Percentiles rank a stretch among this genome's conserved stretches.
Evolutionary conservation across 345 rosid species (phyloP).

Genomic region (Lumnitzera littorea): DNA sequence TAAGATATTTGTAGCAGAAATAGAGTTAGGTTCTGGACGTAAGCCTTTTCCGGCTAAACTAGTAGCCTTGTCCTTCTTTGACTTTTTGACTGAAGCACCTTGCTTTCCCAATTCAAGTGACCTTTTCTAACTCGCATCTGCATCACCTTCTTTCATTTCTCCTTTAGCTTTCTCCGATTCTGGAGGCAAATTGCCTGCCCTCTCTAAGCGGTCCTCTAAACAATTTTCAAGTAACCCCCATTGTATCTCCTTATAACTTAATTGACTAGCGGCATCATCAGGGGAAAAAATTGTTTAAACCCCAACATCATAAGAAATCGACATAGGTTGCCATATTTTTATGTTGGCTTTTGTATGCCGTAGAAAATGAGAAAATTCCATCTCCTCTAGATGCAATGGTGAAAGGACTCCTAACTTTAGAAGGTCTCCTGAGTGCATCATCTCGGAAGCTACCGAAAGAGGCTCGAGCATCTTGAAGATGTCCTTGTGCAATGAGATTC

Average conservation of each 20-base stretch:
- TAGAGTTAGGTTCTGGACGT: conserved; percentile 52
- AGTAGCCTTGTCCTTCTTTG: conserved; percentile 76
- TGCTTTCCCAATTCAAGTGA: conserved; percentile 72
- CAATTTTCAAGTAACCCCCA: conserved; percentile 82
- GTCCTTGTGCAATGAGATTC: conserved; percentile 82
- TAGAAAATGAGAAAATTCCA: conserved; percentile 90
- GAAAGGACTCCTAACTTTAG: conserved; percentile 87
- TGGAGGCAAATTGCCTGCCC: conserved; percentile 55
- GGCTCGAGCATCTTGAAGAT: conserved; percentile 72
- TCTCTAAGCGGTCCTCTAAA: conserved; percentile 81
- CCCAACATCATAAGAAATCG: conserved; percentile 79
- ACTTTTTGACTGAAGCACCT: conserved; percentile 77
- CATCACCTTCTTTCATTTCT: conserved; percentile 75
- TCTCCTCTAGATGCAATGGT: conserved; percentile 95
- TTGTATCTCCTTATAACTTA: conserved; percentile 76
- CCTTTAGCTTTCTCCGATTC: conserved; percentile 80
- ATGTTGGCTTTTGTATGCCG: conserved; percentile 82
- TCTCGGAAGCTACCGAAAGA: conserved; percentile 73
- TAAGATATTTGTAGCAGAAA: conserved; percentile 34
- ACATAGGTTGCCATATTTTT: conserved; percentile 78
- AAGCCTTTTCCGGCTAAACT: conserved; percentile 56
- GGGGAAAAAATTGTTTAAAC: conserved; percentile 67
- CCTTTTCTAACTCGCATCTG: conserved; percentile 86
- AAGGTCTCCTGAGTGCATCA: conserved; percentile 79
- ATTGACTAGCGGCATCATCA: conserved; percentile 61